A percentile compares a stretch with the other conserved stretches of the same genome.
Conservation (phyloP, 2,329 filamentous ascomycete species). For the Penicillium sp. region DNA sequence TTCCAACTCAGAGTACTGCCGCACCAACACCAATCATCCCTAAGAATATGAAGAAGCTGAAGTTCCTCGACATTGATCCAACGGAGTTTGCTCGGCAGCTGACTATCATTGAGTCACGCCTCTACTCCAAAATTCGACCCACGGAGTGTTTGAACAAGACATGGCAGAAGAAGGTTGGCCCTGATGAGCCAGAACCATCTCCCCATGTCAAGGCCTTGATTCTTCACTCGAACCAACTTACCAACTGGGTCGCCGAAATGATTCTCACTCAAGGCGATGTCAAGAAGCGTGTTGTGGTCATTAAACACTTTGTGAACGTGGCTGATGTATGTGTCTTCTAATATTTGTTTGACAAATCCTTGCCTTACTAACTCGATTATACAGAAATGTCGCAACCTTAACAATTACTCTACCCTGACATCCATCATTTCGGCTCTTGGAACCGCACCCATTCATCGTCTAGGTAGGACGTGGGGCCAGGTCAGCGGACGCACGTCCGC, state of each 20-base stretch:
- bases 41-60: constrained; percentile 99
- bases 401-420: constrained; percentile 96
- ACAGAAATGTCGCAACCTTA: constrained; percentile 87
- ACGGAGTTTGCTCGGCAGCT: constrained; percentile 96
- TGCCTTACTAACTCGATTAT: constrained; percentile 8
- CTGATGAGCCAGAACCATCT: constrained; percentile 70
- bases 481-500: constrained; percentile 80
- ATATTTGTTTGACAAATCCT: not conserved
- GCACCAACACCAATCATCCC: constrained; percentile 87
- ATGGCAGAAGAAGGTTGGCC: constrained; percentile 91
- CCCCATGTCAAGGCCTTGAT: constrained; percentile 95
- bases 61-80: constrained; percentile 94
- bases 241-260: constrained; percentile 99
- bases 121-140: constrained; percentile 94
- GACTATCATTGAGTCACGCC: constrained; percentile 90
- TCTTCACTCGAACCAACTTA: constrained; percentile 96
- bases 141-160: constrained; percentile 98
- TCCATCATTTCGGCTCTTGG: constrained; percentile 95
- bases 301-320: constrained; percentile 96
- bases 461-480: constrained; percentile 91
- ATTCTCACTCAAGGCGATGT: constrained; percentile 92
- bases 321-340: constrained; percentile 67
- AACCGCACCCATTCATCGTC: constrained; percentile 89
- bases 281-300: constrained; percentile 92
- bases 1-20: constrained; percentile 79